Evolutionary conservation across 2,329 filamentous ascomycete species (phyloP).

Genomic region (Paecilomyces sp.): DNA sequence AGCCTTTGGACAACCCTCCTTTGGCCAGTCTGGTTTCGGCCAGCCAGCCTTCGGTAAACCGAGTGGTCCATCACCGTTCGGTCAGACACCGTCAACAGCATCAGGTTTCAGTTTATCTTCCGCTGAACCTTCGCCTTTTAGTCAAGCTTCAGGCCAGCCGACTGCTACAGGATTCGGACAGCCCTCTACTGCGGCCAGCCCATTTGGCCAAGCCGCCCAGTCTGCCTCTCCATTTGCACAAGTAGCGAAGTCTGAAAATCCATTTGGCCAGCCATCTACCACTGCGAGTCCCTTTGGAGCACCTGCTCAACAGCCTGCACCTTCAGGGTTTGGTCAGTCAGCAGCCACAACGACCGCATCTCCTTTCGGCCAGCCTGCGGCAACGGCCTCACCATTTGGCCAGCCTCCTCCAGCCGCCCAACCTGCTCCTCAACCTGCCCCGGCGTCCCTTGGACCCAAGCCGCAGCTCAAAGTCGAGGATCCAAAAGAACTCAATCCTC

Average conservation of each 20-base stretch:
- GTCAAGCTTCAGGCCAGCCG: slow-evolving; percentile 14
- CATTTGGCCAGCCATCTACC: slow-evolving; percentile 21
- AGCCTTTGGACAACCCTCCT: slow-evolving; percentile 22
- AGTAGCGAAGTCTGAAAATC: slow-evolving; percentile 35
- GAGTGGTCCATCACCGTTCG: slow-evolving; percentile 23
- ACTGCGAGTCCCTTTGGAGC: slow-evolving; percentile 9
- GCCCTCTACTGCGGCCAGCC: slow-evolving; percentile 11
- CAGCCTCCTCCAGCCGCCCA: slow-evolving; percentile 7
- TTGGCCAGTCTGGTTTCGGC: slow-evolving; percentile 2
- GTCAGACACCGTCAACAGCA: slow-evolving; percentile 19
- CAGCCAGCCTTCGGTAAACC: slow-evolving; percentile 3
- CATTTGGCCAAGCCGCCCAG: slow-evolving; percentile 28
- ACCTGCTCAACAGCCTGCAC: background rate
- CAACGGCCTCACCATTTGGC: slow-evolving; percentile 20
- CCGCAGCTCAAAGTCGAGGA: slow-evolving; percentile 18
- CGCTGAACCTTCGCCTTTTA: slow-evolving; percentile 18
- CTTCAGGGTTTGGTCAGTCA: background rate
- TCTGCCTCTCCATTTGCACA: slow-evolving; percentile 11
- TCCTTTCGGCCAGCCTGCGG: slow-evolving; percentile 23
- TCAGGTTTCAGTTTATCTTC: slow-evolving; percentile 3
- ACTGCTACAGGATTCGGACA: slow-evolving; percentile 23
- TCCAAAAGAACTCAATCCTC: slow-evolving; percentile 23
- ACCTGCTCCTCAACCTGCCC: slow-evolving; percentile 5
- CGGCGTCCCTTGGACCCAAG: slow-evolving; percentile 18
- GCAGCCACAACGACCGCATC: background rate